Evolutionary conservation across 495 filamentous ascomycete species (phyloP).

Genomic region (Hypoxylon perforatum): DNA sequence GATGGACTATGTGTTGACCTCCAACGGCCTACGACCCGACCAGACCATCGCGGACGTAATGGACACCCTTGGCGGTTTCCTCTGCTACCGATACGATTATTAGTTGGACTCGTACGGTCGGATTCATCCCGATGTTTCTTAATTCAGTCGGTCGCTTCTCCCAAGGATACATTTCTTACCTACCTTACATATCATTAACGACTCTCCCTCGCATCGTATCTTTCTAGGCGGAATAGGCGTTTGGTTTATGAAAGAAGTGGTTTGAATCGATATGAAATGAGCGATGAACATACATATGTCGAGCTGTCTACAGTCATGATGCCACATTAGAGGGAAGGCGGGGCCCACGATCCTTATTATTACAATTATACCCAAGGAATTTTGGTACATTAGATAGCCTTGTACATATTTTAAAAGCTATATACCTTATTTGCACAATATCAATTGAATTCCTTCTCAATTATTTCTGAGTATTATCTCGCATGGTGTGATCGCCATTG

Average conservation of each 20-base stretch:
- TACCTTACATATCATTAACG: too few relatives aligned
- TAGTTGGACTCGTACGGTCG: conserved; percentile 18
- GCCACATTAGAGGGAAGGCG: neutral
- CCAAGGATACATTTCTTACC: neutral
- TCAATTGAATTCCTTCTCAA: too few relatives aligned
- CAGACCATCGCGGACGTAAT: conserved; percentile 51
- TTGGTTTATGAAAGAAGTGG: neutral
- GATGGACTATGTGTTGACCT: conserved; percentile 45
- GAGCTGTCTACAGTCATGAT: neutral
- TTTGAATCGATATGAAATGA: neutral
- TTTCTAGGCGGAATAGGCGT: neutral
- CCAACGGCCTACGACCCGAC: conserved; percentile 45
- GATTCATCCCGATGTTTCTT: neutral
- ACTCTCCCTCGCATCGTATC: neutral
- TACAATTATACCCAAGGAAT: conserved; percentile 5
- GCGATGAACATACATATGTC: neutral
- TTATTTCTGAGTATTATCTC: neutral
- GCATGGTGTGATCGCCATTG: neutral
- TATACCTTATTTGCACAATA: too few relatives aligned
- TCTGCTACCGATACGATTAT: conserved; percentile 57
- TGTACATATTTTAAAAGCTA: conserved; percentile 1
- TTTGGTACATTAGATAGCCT: neutral
- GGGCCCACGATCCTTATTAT: neutral
- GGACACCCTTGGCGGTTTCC: conserved; percentile 48
- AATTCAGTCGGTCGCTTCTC: neutral